Conservation (phyloP, 805 yeast genomes). For the Lachancea sp. region DNA sequence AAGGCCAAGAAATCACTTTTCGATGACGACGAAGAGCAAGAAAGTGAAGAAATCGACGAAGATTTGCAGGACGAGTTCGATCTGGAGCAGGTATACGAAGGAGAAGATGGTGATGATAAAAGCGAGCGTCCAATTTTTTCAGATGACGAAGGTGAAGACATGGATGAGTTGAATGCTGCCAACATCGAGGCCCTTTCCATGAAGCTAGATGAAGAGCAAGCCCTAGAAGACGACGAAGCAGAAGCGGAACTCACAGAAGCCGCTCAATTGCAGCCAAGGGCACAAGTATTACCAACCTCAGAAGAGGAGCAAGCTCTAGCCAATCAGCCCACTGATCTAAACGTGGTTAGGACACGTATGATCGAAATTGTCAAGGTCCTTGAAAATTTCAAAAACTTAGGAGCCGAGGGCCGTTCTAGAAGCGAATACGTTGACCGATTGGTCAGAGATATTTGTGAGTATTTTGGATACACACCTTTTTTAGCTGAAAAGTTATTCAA, state of each 20-base stretch:
- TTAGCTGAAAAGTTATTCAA: constrained; percentile 92
- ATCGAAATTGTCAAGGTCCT: constrained; percentile 90
- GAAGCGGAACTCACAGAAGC: constrained; percentile 56
- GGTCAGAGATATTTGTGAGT: constrained; percentile 78
- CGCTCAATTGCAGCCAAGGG: constrained; percentile 60
- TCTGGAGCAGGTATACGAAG: constrained; percentile 49
- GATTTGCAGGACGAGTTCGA: constrained; percentile 46
- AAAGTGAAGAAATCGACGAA: constrained; percentile 22
- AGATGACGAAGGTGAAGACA: constrained; percentile 63
- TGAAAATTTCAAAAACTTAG: constrained; percentile 76
- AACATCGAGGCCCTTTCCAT: constrained; percentile 77
- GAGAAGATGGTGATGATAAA: constrained; percentile 32
- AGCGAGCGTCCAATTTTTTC: constrained; percentile 67
- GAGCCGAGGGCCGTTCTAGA: constrained; percentile 84
- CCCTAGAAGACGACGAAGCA: constrained; percentile 55
- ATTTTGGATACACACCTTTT: constrained; percentile 88
- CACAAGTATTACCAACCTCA: constrained; percentile 65
- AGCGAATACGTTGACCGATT: constrained; percentile 74
- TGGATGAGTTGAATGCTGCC: constrained; percentile 68
- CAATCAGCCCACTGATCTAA: constrained; percentile 63
- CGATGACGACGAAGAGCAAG: constrained; percentile 46
- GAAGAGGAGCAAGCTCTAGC: constrained; percentile 55
- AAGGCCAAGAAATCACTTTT: constrained; percentile 69
- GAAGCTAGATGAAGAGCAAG: constrained; percentile 54
- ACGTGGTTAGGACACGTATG: constrained; percentile 85